Percentiles rank a stretch among this genome's conserved stretches.
phyloP scores from a whole-genome alignment of 139 green algal species.

The Monoraphidium neglectum region DNA sequence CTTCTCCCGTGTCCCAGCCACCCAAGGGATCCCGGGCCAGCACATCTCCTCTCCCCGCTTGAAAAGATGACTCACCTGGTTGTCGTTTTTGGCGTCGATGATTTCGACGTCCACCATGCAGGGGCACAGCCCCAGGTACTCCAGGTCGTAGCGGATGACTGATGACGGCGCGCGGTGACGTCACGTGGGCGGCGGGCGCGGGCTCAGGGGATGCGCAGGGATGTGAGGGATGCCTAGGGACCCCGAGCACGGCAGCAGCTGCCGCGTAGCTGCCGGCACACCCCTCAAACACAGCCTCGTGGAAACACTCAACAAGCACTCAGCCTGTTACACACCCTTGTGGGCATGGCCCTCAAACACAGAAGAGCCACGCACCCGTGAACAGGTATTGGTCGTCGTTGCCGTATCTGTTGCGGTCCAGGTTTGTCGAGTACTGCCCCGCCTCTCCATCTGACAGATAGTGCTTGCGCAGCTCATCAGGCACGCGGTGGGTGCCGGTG shows the following conservation, averaged over 20 bases:
- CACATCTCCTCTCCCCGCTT: too few species aligned
- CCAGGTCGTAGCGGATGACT: conserved; percentile 91
- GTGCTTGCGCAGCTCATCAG: conserved; percentile 90
- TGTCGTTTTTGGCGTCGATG: conserved; percentile 88
- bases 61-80: too few species aligned
- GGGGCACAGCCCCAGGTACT: conserved; percentile 88
- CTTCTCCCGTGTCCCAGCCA: too few species aligned
- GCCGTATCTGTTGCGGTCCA: conserved; percentile 96
- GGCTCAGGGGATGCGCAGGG: too few species aligned
- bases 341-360: not conserved
- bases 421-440: conserved; percentile 92
- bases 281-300: too few species aligned
- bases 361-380: conserved; percentile 61
- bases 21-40: too few species aligned
- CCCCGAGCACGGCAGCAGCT: too few species aligned
- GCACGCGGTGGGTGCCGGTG: conserved; percentile 87
- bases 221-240: too few species aligned
- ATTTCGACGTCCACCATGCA: conserved; percentile 95
- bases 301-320: too few species aligned
- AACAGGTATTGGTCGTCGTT: conserved; percentile 95
- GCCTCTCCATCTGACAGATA: conserved; percentile 79
- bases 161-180: too few species aligned
- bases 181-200: too few species aligned
- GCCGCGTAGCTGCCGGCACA: too few species aligned
- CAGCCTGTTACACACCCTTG: conserved; percentile 13